Percentiles rank a stretch among this genome's conserved stretches.
phyloP scores from a whole-genome alignment of 2,329 filamentous ascomycete genomes.

The Dothideomycetes sp. region DNA sequence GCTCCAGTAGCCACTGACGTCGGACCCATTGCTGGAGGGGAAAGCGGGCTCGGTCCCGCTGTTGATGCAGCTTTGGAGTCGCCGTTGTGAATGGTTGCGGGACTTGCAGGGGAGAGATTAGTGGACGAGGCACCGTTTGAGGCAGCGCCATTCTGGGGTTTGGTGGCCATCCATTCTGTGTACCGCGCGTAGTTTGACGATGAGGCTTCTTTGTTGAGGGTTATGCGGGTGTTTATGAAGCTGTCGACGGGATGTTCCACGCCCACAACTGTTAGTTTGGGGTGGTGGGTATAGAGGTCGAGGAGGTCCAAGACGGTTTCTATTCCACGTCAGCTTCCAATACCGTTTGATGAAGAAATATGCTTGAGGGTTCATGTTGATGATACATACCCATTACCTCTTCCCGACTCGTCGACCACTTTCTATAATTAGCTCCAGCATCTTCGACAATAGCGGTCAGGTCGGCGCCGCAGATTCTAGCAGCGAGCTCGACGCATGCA shows the following conservation, averaged over 20 bases:
- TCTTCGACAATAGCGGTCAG: slow-evolving; percentile 35
- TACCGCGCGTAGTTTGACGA: slow-evolving; percentile 50
- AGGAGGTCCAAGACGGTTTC: slow-evolving; percentile 86
- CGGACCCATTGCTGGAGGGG: slow-evolving; percentile 22
- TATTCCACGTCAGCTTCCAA: slow-evolving; percentile 38
- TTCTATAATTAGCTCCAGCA: slow-evolving; percentile 34
- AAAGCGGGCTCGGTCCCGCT: slow-evolving; percentile 24
- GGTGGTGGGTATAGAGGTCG: slow-evolving; percentile 83
- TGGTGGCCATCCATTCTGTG: slow-evolving; percentile 34
- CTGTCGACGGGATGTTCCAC: slow-evolving; percentile 59
- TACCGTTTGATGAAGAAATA: no score
- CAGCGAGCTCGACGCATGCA: slow-evolving; percentile 69
- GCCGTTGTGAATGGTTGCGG: no score
- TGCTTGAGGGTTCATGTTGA: no score
- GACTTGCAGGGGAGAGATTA: slow-evolving; percentile 6
- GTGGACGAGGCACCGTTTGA: slow-evolving; percentile 18
- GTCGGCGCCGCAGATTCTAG: slow-evolving; percentile 51
- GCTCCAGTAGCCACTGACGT: slow-evolving; percentile 20
- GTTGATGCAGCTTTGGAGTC: slow-evolving; percentile 1
- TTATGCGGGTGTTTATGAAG: slow-evolving; percentile 79
- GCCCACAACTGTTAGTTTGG: slow-evolving; percentile 63
- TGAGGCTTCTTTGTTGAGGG: slow-evolving; percentile 72
- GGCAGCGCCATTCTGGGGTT: slow-evolving; percentile 23
- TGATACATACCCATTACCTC: slow-evolving; percentile 30
- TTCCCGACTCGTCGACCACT: slow-evolving; percentile 32